Base-by-base conservation (phyloP, 176 grass and related monocot genomes). In the Olyra latifolia region DNA sequence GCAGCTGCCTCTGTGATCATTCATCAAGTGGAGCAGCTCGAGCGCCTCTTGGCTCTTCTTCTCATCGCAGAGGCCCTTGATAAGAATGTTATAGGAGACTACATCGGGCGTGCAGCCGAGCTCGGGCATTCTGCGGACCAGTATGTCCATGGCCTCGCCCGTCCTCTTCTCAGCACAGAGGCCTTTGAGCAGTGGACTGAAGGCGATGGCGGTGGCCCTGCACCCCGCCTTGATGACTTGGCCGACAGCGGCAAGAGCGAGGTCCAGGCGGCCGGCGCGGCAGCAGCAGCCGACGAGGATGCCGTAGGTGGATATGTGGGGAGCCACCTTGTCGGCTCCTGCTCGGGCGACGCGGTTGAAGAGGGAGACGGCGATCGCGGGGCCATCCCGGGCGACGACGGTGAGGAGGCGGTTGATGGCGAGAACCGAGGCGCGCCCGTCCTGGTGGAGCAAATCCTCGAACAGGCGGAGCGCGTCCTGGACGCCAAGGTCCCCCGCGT, bases 51-150 rank as follows among this genome's bases (percentile, higher is more conserved):
- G 32, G 40, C 24, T 61, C 9, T 29, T 87, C 13, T 41, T 41
- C 7, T 69, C 59, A 22, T 60, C 23, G 41, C 76, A 77, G 7
- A 89, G 45, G 11, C 87, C 76, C 11, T 89, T 89, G 6, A 85
- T 58, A 14, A 78, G 60, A 77, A 0, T 47, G 2, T 0, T 16
- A 4, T 44, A 68, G 1, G 29, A 54, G 8, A 82, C 1, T 0
- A 83, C 24, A 68, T 69, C 0, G 0, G 79, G 88, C 2, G 0
- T 11, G 74, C 76, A 86, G 27, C 79, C 47, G 13, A 79, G 14
- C 38, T 71, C 25, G 24, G 88, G 48, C 88, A 87, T 87, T 74
- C 71, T 66, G 9, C 61, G 47, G 15, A 69, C 4, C 15, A n/a
- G n/a, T n/a, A n/a, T n/a, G 1, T 19, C 29, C 47, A 67, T 80